phyloP scores from a whole-genome alignment of 495 filamentous ascomycete genomes.

The Poronia punctata region DNA sequence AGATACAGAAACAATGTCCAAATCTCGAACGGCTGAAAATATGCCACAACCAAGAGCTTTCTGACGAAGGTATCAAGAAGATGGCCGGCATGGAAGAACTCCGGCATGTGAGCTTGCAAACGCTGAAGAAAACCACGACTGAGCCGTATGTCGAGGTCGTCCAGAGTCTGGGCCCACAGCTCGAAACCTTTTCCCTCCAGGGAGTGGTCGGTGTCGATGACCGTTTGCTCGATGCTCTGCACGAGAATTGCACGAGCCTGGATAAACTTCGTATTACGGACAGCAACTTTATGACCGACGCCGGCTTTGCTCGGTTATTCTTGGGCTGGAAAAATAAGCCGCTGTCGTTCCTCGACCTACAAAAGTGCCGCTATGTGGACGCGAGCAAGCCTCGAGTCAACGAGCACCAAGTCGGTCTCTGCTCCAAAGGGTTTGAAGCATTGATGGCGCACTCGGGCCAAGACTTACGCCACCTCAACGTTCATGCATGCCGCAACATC shows the following conservation, averaged over 20 bases:
- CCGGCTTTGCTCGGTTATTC: slow-evolving; percentile 64
- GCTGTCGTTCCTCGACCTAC: slow-evolving; percentile 62
- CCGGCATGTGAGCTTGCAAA: slow-evolving; percentile 64
- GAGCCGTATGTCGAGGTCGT: slow-evolving; percentile 55
- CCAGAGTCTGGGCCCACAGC: slow-evolving; percentile 45
- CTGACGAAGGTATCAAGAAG: slow-evolving; percentile 35
- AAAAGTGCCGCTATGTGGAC: slow-evolving; percentile 67
- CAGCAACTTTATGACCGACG: slow-evolving; percentile 67
- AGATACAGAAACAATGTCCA: slow-evolving; percentile 50
- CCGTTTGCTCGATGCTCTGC: slow-evolving; percentile 55
- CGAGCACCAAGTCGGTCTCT: slow-evolving; percentile 60
- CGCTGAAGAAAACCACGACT: slow-evolving; percentile 48
- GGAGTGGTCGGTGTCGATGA: slow-evolving; percentile 53
- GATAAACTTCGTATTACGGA: slow-evolving; percentile 69
- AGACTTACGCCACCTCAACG: slow-evolving; percentile 54
- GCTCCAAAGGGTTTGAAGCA: slow-evolving; percentile 63
- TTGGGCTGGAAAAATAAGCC: slow-evolving; percentile 63
- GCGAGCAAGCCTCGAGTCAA: slow-evolving; percentile 47
- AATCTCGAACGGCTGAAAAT: slow-evolving; percentile 69
- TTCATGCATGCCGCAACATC: slow-evolving; percentile 76
- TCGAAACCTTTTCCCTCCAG: slow-evolving; percentile 68
- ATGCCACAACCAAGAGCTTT: slow-evolving; percentile 45
- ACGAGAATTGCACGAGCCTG: slow-evolving; percentile 58
- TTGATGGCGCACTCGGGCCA: slow-evolving; percentile 78
- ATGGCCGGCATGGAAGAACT: slow-evolving; percentile 54